A percentile compares a stretch with the other conserved stretches of the same genome.
Evolutionary conservation across 2,329 filamentous ascomycete genomes (phyloP).

Genomic region (Paecilomyces formosus): DNA sequence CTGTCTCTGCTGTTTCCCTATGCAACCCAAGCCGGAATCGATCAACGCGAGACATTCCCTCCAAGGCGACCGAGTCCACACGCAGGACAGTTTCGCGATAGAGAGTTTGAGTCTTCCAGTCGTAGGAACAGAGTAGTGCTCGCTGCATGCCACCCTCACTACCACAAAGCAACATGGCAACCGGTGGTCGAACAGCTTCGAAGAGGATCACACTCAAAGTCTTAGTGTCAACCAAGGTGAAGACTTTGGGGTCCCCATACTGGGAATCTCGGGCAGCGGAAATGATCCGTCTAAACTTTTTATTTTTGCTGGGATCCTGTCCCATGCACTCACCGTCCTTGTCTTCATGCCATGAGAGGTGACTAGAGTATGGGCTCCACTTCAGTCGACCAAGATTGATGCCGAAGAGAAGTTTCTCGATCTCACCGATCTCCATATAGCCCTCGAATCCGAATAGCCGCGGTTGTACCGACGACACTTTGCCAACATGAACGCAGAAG

Average conservation of each 20-base stretch:
- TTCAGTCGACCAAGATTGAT: constrained; percentile 24
- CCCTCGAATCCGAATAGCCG: constrained; percentile 40
- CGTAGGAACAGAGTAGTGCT: constrained; percentile 40
- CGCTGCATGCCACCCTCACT: constrained; percentile 41
- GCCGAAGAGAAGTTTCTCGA: constrained; percentile 35
- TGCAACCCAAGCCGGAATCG: constrained; percentile 21
- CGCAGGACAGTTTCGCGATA: constrained; percentile 40
- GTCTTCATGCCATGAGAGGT: constrained; percentile 25
- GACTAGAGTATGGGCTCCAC: constrained; percentile 26
- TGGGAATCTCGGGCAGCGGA: constrained; percentile 15
- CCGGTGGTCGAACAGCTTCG: constrained; percentile 30
- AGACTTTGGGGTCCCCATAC: constrained; percentile 20
- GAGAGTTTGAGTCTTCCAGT: constrained; percentile 34
- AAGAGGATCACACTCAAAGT: constrained; percentile 40
- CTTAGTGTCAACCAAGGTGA: constrained; percentile 36
- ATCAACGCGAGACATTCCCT: constrained; percentile 28
- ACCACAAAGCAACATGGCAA: constrained; percentile 37
- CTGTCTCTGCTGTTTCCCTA: not conserved
- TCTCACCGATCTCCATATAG: constrained; percentile 29
- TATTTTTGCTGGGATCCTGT: constrained; percentile 22
- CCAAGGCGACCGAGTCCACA: constrained; percentile 31
- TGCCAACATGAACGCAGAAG: constrained; percentile 29
- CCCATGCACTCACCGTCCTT: constrained; percentile 18
- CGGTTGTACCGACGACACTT: constrained; percentile 33
- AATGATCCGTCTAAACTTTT: constrained; percentile 13